Evolutionary conservation across 352 stramenopile genomes (phyloP), one percentile per base, ranked within the genome.

Genomic region (Sclerospora graminicola): DNA sequence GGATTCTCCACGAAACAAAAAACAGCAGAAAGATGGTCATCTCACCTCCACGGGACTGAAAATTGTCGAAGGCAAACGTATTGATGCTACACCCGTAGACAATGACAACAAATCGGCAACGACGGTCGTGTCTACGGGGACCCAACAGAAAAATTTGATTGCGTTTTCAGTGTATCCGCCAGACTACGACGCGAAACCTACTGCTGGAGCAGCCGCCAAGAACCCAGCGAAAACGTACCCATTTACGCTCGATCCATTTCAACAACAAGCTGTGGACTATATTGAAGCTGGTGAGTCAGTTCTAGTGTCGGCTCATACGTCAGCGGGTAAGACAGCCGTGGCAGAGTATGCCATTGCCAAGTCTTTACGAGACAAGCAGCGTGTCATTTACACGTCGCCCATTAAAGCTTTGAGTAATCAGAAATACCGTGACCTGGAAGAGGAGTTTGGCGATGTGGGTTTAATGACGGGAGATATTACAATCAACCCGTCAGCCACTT

Each of bases 321-420:
- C 90, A 26, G 95, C 95, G 1, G 95, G 96, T 36, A 99, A 98
- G 69, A 97, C 89, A 7, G 80, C 93, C 0, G 88, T 97, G 15
- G 96, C 96, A 14, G 96, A 99, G 63, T 99, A 99, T 60, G 97
- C 97, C 5, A 98, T 99, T 50, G 96, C 96, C 41, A 98, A 98
- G 69, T 95, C 92, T 32, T 81, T 98, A 52, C 69, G 70, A 6
- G 73, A 89, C 60, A 91, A 87, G 62, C 75, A 84, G 51, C 84
- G 96, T 27, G 95, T 98, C 7, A 96, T 99, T 29, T 99, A 99
- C 74, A 99, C 97, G 15, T 98, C 92, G 38, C 97, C 97, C 6
- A 99, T 99, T 74, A 99, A 99, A 57, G 97, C 96, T 27, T 66
- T 99, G 40, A 95, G 69, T 60, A 99, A 99, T 77, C 97, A 99